These are phyloP conservation scores for Gastrodia elata DNA, from an alignment of 106 monocot genomes.

Conservation along the genomic window DNA sequence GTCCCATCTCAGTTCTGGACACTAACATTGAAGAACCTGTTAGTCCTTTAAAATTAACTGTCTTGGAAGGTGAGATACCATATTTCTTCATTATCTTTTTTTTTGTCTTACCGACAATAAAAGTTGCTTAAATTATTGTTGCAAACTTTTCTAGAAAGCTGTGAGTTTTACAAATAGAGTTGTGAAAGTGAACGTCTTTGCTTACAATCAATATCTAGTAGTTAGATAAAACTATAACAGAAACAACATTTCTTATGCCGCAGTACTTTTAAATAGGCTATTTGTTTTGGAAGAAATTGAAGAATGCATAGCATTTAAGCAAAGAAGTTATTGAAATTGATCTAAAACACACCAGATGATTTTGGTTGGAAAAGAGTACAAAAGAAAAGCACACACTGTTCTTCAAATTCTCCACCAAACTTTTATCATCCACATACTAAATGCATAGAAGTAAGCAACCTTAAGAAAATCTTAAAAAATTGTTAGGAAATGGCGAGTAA, in stretches of 20 bases:
- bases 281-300: too few species aligned
- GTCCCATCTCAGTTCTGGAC: conserved; percentile 18
- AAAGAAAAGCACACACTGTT: too few species aligned
- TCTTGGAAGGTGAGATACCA: conserved; percentile 20
- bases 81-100: not conserved
- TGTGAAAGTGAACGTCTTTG: not conserved
- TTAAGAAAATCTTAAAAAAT: too few species aligned
- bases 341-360: too few species aligned
- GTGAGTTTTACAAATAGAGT: not conserved
- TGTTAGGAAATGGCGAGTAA: too few species aligned
- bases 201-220: not conserved
- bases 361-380: too few species aligned
- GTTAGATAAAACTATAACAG: not conserved
- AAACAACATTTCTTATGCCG: not conserved
- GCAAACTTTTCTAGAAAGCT: not conserved
- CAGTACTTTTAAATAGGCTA: not conserved
- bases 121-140: not conserved
- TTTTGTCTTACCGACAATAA: too few species aligned
- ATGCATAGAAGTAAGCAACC: too few species aligned
- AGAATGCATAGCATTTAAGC: too few species aligned
- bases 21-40: conserved; percentile 20
- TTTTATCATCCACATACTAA: too few species aligned
- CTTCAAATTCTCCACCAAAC: too few species aligned
- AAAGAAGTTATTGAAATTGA: too few species aligned
- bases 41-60: conserved; percentile 16